phyloP scores from a whole-genome alignment of 2,329 filamentous ascomycete species.

The Didymella sp. region DNA sequence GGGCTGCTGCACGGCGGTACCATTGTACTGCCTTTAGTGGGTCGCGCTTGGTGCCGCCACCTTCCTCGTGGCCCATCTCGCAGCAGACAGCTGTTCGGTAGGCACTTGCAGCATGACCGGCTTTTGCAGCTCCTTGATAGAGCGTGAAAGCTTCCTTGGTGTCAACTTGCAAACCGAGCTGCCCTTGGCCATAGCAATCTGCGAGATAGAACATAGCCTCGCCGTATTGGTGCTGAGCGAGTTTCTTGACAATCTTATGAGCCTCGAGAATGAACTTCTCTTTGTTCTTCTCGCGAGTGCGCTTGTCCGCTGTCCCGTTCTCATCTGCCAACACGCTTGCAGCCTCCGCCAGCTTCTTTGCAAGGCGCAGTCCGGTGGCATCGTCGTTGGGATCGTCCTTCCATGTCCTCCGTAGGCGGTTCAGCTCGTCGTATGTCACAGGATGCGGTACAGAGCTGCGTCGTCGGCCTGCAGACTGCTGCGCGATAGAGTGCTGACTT shows the following conservation, averaged over 20 bases:
- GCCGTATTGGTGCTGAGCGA: conserved; percentile 73
- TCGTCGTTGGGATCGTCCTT: conserved; percentile 77
- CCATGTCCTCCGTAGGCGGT: conserved; percentile 72
- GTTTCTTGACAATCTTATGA: conserved; percentile 89
- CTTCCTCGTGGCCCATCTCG: conserved; percentile 93
- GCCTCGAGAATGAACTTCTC: conserved; percentile 87
- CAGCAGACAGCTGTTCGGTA: conserved; percentile 97
- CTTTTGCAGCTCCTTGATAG: conserved; percentile 92
- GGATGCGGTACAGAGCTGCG: conserved; percentile 53
- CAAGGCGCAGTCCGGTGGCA: conserved; percentile 73
- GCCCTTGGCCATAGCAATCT: conserved; percentile 84
- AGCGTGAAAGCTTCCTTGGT: conserved; percentile 91
- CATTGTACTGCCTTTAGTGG: conserved; percentile 95
- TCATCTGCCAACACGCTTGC: conserved; percentile 79
- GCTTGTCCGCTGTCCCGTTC: conserved; percentile 72
- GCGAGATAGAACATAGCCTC: conserved; percentile 95
- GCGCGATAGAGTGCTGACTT: conserved; percentile 28
- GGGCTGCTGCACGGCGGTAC: conserved; percentile 90
- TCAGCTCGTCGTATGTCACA: conserved; percentile 80
- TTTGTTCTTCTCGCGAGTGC: conserved; percentile 67
- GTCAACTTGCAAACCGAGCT: conserved; percentile 79
- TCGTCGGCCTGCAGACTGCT: conserved; percentile 23
- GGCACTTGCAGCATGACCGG: conserved; percentile 82
- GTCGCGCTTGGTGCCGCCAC: conserved; percentile 89
- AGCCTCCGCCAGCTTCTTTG: conserved; percentile 86